Percentiles rank a stretch among this genome's conserved stretches.
These are phyloP conservation scores for Alnus rubra DNA, from an alignment of 306 rosid species.

Conservation along the genomic window DNA sequence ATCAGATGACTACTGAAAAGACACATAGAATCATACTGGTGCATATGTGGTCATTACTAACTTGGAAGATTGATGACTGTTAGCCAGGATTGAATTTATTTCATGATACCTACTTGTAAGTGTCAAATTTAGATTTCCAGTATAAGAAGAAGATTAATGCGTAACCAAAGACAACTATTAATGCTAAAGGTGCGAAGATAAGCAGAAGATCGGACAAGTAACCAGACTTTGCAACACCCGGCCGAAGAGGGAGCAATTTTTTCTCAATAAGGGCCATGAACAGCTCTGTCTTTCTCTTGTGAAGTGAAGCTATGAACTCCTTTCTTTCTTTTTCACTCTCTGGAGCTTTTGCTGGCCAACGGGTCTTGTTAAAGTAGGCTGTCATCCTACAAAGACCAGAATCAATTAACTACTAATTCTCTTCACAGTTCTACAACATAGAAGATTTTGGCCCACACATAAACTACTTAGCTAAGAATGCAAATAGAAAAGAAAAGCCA, in stretches of 20 bases:
- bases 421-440: slow-evolving; percentile 14
- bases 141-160: slow-evolving; percentile 5
- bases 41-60: not conserved
- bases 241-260: slow-evolving; percentile 89
- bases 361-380: slow-evolving; percentile 81
- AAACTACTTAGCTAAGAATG: not conserved
- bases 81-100: not conserved
- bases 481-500: not conserved
- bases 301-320: slow-evolving; percentile 84
- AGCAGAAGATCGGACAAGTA: slow-evolving; percentile 41
- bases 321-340: slow-evolving; percentile 71
- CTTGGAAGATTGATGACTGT: not conserved
- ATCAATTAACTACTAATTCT: slow-evolving; percentile 17
- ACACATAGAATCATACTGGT: not conserved
- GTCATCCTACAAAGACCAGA: slow-evolving; percentile 67
- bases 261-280: slow-evolving; percentile 97
- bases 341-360: slow-evolving; percentile 95
- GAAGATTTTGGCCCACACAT: not conserved
- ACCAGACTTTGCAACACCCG: slow-evolving; percentile 95
- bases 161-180: not conserved
- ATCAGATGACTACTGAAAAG: not conserved
- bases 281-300: slow-evolving; percentile 86
- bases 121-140: slow-evolving; percentile 7
- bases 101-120: not conserved
- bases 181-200: not conserved